A percentile compares a stretch with the other conserved stretches of the same genome.
phyloP scores from a whole-genome alignment of 2,329 filamentous ascomycete species.

The Cryphonectria japonica region DNA sequence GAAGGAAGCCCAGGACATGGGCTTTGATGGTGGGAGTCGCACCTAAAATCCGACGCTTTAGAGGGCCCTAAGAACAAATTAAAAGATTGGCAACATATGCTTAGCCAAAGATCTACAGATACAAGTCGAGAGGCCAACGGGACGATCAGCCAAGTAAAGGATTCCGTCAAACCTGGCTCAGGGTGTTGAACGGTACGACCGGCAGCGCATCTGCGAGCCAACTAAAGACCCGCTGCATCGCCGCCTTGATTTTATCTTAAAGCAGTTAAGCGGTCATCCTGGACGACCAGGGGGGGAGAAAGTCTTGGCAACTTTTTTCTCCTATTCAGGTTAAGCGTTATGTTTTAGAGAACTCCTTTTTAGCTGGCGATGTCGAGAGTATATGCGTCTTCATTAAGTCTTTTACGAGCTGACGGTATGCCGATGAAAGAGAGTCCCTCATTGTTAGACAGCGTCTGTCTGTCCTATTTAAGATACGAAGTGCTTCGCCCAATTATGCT shows the following conservation, averaged over 20 bases:
- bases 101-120: no score
- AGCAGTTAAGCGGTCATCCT: background rate
- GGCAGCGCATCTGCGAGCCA: background rate
- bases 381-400: background rate
- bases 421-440: background rate
- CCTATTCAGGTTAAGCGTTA: background rate
- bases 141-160: background rate
- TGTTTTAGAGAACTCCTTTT: background rate
- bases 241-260: background rate
- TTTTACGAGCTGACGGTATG: background rate
- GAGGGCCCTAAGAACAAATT: background rate
- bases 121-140: no score
- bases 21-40: background rate
- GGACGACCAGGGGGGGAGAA: background rate
- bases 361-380: background rate
- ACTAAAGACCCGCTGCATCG: background rate
- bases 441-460: background rate
- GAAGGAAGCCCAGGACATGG: background rate
- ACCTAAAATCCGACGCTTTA: background rate
- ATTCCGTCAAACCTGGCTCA: background rate
- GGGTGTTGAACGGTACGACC: background rate
- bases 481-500: background rate
- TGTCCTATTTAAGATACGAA: background rate
- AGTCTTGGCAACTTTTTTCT: background rate
- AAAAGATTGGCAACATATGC: no score